Evolutionary conservation across 169 alveolate genomes (phyloP), one percentile per base, ranked within the genome.

Genomic region (Plasmodium cynomolgi): DNA sequence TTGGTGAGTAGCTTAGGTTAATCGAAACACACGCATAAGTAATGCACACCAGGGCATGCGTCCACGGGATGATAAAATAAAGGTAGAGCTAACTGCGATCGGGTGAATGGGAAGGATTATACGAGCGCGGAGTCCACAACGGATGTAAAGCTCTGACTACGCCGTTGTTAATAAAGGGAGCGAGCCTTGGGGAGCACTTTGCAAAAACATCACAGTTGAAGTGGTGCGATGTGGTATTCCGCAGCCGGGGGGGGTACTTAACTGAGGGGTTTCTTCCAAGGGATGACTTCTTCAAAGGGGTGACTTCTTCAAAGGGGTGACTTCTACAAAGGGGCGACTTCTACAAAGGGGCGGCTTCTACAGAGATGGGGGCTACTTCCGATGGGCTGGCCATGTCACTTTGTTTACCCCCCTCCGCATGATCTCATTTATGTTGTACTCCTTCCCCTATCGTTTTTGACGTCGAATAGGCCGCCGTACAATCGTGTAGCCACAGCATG

Each of bases 401-500:
- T 33, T 33, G 68, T 33, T 31, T 80, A n/a, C 1, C 58, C 58
- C 56, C 17, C 39, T 26, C 20, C n/a, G 29, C 37, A 33, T 83
- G 56, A 6, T 54, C 26, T 6, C 23, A 39, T 58, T 54, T 83
- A 33, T 83, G n/a, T 17, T 83, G 26, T 58, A 15, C 73, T 83
- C 33, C 41, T 71, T 41, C n/a, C 26, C 41, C 44, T 33, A 1
- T 23, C 58, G 1, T n/a, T 44, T 20, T 13, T 41, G 13, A 31
- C 56, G 81, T 75, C 3, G 93, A 85, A 20, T 85, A 85, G 68
- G 80, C 33, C 20, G 86, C 31, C 68, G 80, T 85, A 34, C 68
- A 15, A 85, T 85, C 85, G 44, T 77, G 81, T 23, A 85, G 7
- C 93, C 93, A 85, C 37, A 85, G 71, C 86, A 85, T 75, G 15